Evolutionary conservation across 495 filamentous ascomycete species (phyloP), one percentile per base, ranked within the genome.

Genomic region (Penicillium paxilli): DNA sequence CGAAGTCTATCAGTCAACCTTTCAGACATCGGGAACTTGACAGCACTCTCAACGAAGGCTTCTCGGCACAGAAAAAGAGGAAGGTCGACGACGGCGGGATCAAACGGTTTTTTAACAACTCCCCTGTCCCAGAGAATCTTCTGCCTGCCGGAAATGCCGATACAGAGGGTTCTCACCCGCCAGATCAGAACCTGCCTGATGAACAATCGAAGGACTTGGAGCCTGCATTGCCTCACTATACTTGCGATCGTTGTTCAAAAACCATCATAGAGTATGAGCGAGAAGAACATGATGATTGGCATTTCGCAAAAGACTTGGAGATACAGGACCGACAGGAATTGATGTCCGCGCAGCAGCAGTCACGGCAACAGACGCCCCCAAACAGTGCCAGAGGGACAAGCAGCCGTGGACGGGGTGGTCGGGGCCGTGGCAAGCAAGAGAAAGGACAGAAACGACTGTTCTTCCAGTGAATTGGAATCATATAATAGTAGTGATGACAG

Each of bases 211-310:
- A 22, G 1, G 30, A 20, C 4, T 3, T 25, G 2, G 53, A 24
- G 11, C 9, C 25, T 20, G 21, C 20, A 20, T 51, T 49, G 4
- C 42, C 49, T 14, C 42, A 55, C 0, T 60, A 47, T 68, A 69
- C 71, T 54, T 97, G 93, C 67, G 58, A 71, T 46, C 83, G 81
- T 41, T 97, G 94, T 72, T 77, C 77, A 47, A 75, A 77, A 55
- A 55, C 68, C 26, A 63, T 95, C 20, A 73, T 72, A 10, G 67
- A 73, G n/a, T 63, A 74, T 57, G 80, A 83, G 28, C 76, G 85
- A 62, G 80, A 84, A 47, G 91, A 89, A 73, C 94, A 98, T 64
- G 79, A 89, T 35, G 94, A 98, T 67, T 98, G 92, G 89, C 94
- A 98, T 74, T 90, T 96, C 70, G 94, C 94, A 35, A 91, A 89